phyloP scores from a whole-genome alignment of 2,329 filamentous ascomycete species.

The Colletotrichum sp. region DNA sequence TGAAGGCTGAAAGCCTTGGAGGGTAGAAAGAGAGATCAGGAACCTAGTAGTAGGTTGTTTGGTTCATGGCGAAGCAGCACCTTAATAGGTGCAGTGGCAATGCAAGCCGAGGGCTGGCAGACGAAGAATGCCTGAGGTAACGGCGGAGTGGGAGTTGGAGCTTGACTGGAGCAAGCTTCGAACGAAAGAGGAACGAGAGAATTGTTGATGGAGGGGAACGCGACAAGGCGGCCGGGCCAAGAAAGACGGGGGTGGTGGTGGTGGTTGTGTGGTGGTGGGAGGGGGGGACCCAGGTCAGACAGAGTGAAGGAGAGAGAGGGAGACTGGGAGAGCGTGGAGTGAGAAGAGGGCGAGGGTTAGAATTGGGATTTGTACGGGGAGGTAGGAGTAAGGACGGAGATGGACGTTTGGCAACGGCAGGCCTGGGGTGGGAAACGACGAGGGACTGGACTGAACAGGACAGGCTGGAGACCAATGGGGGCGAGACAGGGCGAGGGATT shows the following conservation, averaged over 20 bases:
- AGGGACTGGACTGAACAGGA: background rate
- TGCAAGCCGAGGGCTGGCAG: background rate
- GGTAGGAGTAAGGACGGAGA: background rate
- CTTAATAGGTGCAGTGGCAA: slow-evolving; percentile 10
- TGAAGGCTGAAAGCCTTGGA: slow-evolving; percentile 11
- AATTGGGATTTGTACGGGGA: slow-evolving; percentile 19
- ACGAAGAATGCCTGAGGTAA: slow-evolving; percentile 17
- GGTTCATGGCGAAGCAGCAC: slow-evolving; percentile 20
- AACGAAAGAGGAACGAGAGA: slow-evolving; percentile 13
- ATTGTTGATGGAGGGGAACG: background rate
- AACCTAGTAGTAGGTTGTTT: slow-evolving; percentile 1
- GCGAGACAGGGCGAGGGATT: background rate
- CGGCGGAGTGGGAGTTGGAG: background rate
- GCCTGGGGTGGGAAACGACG: background rate
- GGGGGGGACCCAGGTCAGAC: slow-evolving; percentile 1
- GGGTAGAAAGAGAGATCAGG: background rate
- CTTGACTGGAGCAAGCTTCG: slow-evolving; percentile 16
- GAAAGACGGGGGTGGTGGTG: background rate
- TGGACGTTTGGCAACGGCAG: background rate
- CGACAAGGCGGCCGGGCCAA: background rate
- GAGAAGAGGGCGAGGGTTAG: background rate
- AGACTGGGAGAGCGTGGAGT: background rate
- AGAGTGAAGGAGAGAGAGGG: background rate
- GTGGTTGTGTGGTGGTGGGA: background rate
- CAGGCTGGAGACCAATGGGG: background rate